These are phyloP conservation scores for Skeletonema costatum DNA, from an alignment of 108 stramenopile species.

Conservation along the genomic window DNA sequence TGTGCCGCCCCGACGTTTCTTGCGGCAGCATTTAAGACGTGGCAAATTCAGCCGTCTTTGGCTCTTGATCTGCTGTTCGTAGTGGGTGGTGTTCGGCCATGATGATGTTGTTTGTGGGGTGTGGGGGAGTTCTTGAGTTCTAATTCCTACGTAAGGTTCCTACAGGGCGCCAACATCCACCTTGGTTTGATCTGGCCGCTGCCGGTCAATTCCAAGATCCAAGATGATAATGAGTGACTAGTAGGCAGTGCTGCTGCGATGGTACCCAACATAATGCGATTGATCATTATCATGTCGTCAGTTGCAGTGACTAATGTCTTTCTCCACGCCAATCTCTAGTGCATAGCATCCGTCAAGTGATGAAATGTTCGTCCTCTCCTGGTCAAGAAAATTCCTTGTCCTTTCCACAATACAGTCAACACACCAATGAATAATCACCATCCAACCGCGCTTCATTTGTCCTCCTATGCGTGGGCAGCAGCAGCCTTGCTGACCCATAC, in stretches of 20 bases:
- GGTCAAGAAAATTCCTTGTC: background rate
- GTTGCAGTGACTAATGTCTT: background rate
- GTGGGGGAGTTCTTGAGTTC: background rate
- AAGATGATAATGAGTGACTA: no score
- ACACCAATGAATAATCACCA: background rate
- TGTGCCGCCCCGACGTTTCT: constrained; percentile 60
- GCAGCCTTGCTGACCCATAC: background rate
- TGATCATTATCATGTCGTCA: background rate
- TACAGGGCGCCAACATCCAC: background rate
- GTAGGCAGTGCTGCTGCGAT: no score
- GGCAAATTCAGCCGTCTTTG: constrained; percentile 36
- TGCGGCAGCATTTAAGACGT: constrained; percentile 62
- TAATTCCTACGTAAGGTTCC: background rate
- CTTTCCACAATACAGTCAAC: constrained; percentile 1
- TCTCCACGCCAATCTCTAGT: background rate
- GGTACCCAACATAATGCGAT: background rate
- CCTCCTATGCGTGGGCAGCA: background rate
- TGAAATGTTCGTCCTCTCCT: background rate
- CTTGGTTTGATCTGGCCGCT: no score
- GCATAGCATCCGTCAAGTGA: background rate
- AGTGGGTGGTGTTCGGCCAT: constrained; percentile 54
- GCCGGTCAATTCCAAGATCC: no score
- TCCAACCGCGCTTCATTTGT: background rate
- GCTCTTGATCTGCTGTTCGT: constrained; percentile 36
- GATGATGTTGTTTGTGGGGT: background rate